phyloP scores from a whole-genome alignment of 495 filamentous ascomycete species.

The Penicillium antarcticum region DNA sequence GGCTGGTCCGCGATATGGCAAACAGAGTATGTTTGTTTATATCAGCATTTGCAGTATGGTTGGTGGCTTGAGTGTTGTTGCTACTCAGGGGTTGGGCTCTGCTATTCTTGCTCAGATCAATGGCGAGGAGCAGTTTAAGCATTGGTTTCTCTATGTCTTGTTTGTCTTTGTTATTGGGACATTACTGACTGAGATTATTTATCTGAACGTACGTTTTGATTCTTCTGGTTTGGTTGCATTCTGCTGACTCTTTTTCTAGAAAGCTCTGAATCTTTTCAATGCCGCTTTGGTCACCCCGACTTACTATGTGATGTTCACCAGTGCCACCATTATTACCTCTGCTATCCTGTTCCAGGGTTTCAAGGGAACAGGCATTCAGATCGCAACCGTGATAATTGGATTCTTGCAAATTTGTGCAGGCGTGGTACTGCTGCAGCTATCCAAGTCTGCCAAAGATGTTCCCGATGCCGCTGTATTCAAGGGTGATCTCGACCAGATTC shows the following conservation, averaged over 20 bases:
- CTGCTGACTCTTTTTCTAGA: slow-evolving; percentile 56
- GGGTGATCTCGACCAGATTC: slow-evolving; percentile 91
- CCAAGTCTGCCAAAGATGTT: slow-evolving; percentile 96
- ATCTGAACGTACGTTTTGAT: slow-evolving; percentile 73
- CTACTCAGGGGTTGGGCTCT: slow-evolving; percentile 89
- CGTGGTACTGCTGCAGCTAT: slow-evolving; percentile 95
- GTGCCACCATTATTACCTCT: slow-evolving; percentile 88
- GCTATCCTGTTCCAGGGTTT: slow-evolving; percentile 93
- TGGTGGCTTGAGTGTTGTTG: slow-evolving; percentile 91
- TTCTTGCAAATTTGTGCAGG: slow-evolving; percentile 94
- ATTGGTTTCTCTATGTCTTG: slow-evolving; percentile 95
- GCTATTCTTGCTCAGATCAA: slow-evolving; percentile 84
- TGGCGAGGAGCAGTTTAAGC: slow-evolving; percentile 83
- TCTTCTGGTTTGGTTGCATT: neutral
- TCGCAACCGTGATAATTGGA: slow-evolving; percentile 86
- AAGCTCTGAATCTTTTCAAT: slow-evolving; percentile 98
- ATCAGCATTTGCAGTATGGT: slow-evolving; percentile 92
- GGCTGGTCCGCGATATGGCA: slow-evolving; percentile 86
- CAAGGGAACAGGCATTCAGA: slow-evolving; percentile 76
- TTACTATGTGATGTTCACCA: slow-evolving; percentile 98
- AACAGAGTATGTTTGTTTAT: slow-evolving; percentile 97
- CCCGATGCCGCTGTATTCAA: slow-evolving; percentile 91
- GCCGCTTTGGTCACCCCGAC: slow-evolving; percentile 96
- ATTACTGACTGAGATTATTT: slow-evolving; percentile 89
- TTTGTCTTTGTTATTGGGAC: slow-evolving; percentile 87